Base-by-base conservation (phyloP, 2,329 filamentous ascomycete species). In the Aphanoascus verrucosus region DNA sequence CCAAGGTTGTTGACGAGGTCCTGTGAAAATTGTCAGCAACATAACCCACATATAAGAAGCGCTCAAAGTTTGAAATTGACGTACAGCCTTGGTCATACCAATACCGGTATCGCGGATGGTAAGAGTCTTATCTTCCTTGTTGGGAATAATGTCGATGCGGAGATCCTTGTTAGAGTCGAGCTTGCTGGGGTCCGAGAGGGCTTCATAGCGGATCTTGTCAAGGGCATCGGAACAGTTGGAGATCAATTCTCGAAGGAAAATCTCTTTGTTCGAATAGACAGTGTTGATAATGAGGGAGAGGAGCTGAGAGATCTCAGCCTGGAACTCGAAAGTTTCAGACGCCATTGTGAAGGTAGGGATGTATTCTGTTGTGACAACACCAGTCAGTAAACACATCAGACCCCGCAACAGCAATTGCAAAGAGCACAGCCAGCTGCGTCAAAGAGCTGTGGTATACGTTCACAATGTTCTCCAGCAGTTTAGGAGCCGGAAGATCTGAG, bases 281-380 rank as follows among this genome's bases (percentile, higher is more conserved):
- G 93, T 97, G 87, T 98, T 98, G 83, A 98, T 98, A 78, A 98
- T 98, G 73, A 98, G 87, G 65, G 85, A 89, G 72, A 98, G 86
- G 63, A 98, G 88, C 88, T 98, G 93, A 86, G 91, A 97, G 73
- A 98, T 98, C 87, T 98, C 93, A 86, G 93, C 93, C 86, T 98
- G 93, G 81, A 97, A 98, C 86, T 97, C 91, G 79, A 98, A 98
- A 65, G 90, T 96, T 81, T 97, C 90, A 41, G 50, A 52, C 75
- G 88, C 76, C 88, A 94, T 95, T 73, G 72, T 86, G 75, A 69
- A 74, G 71, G 62, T 49, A 42, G 20, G 32, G 49, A 55, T 53
- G 53, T 57, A 60, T 61, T 58, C 58, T 61, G 34, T 15, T 40
- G 35, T 7, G 9, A 41, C 4, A 2, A 49, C 11, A 11, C 9